phyloP scores from a whole-genome alignment of 2,329 filamentous ascomycete species.

The Beauveria australis region DNA sequence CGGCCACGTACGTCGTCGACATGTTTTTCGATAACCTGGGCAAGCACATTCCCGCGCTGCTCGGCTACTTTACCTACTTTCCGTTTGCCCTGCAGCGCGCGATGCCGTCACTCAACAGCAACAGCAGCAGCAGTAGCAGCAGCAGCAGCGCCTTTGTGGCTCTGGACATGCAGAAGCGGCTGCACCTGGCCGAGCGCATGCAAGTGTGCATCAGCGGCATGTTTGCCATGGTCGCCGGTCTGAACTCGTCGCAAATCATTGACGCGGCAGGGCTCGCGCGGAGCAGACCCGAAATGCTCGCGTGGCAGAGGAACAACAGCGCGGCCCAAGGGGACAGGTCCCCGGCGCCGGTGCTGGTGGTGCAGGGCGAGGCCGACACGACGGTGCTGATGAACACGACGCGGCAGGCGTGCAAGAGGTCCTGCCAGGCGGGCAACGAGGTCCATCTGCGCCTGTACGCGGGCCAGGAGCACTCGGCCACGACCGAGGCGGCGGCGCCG shows the following conservation, averaged over 20 bases:
- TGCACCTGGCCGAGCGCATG: conserved; percentile 2
- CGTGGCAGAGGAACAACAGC: conserved; percentile 7
- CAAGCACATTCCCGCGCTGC: neutral
- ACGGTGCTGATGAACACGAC: conserved; percentile 9
- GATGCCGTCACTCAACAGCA: neutral
- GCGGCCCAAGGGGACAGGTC: conserved; percentile 7
- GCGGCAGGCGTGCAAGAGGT: neutral
- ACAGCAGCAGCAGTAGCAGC: neutral
- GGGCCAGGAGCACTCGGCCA: conserved; percentile 7
- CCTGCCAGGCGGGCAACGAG: conserved; percentile 10
- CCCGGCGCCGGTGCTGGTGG: conserved; percentile 12
- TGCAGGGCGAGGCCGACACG: conserved; percentile 11
- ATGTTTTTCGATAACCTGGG: conserved; percentile 7
- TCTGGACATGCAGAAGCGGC: neutral
- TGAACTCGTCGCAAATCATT: neutral
- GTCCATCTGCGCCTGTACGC: conserved; percentile 10
- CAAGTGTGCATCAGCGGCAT: conserved; percentile 11
- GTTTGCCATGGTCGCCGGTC: conserved; percentile 4
- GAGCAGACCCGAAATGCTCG: neutral
- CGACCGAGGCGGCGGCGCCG: neutral
- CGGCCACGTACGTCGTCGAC: conserved; percentile 12
- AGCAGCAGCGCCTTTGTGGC: neutral
- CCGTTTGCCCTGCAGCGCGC: neutral
- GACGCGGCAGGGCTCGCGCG: neutral
- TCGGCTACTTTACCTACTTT: conserved; percentile 6